Evolutionary conservation across 1,284 basidiomycete species (phyloP).

Genomic region (Apiotrichum gamsii): DNA sequence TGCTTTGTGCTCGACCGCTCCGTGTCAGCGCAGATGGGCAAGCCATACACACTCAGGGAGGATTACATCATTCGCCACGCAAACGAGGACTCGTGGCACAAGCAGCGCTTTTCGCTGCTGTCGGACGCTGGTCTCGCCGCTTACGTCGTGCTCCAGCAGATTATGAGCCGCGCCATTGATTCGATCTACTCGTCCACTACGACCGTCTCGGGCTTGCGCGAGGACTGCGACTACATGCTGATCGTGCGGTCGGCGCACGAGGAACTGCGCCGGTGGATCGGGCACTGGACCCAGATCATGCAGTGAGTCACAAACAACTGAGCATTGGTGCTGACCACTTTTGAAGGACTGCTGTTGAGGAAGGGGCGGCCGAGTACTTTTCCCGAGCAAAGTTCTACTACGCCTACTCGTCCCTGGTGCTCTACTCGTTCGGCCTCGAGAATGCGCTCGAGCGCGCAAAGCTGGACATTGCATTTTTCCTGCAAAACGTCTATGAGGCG

Average conservation of each 20-base stretch:
- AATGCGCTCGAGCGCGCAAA: constrained; percentile 68
- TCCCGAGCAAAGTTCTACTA: constrained; percentile 62
- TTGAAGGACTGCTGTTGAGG: no score
- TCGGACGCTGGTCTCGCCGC: constrained; percentile 52
- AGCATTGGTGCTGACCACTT: no score
- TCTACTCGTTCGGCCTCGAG: constrained; percentile 93
- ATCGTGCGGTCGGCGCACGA: constrained; percentile 43
- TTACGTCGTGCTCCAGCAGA: constrained; percentile 68
- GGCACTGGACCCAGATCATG: constrained; percentile 14
- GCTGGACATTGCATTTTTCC: constrained; percentile 73
- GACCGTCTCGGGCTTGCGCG: constrained; percentile 72
- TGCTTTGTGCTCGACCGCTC: constrained; percentile 88
- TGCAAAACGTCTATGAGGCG: constrained; percentile 69
- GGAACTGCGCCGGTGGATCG: constrained; percentile 38
- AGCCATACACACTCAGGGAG: constrained; percentile 50
- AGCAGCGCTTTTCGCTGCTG: constrained; percentile 57
- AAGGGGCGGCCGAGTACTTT: constrained; percentile 23
- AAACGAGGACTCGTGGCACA: constrained; percentile 58
- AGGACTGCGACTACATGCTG: constrained; percentile 67
- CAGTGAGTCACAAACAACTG: background rate
- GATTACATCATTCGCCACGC: constrained; percentile 80
- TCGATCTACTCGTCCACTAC: constrained; percentile 79
- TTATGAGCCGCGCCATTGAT: constrained; percentile 80
- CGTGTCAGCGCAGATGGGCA: constrained; percentile 62
- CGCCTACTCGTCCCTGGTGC: constrained; percentile 74